These are phyloP conservation scores for Hanseniaspora guilliermondii DNA, from an alignment of 805 yeast species.

Conservation along the genomic window DNA sequence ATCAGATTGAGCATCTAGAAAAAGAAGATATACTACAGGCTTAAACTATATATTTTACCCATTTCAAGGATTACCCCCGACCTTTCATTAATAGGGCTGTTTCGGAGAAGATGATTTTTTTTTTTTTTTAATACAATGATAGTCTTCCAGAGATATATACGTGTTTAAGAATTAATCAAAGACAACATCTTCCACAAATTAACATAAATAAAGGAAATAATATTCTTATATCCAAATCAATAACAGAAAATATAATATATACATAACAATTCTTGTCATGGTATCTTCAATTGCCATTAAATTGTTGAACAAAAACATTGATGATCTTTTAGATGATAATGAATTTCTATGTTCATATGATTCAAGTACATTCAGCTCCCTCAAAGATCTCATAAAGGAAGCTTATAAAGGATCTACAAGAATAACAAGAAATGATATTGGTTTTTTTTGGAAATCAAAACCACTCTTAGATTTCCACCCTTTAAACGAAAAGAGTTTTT, in stretches of 20 bases:
- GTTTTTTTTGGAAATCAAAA: background rate
- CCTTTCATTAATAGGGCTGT: too few species aligned
- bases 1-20: too few species aligned
- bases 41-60: too few species aligned
- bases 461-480: background rate
- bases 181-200: too few species aligned
- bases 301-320: background rate
- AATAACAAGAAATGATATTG: constrained; percentile 5
- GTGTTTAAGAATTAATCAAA: too few species aligned
- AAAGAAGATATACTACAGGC: too few species aligned
- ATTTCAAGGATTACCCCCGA: too few species aligned
- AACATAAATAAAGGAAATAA: too few species aligned
- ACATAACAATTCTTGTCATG: background rate
- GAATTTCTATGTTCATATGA: background rate
- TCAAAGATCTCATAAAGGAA: background rate
- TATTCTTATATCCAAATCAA: too few species aligned
- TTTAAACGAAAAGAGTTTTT: background rate
- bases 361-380: background rate
- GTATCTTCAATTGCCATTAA: background rate
- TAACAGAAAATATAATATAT: background rate
- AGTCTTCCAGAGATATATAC: too few species aligned
- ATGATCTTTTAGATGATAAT: background rate
- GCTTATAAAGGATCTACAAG: constrained; percentile 6
- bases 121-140: too few species aligned
- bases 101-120: too few species aligned